These are phyloP conservation scores for Biancaea sappan DNA, from an alignment of 306 rosid genomes.

Conservation along the genomic window DNA sequence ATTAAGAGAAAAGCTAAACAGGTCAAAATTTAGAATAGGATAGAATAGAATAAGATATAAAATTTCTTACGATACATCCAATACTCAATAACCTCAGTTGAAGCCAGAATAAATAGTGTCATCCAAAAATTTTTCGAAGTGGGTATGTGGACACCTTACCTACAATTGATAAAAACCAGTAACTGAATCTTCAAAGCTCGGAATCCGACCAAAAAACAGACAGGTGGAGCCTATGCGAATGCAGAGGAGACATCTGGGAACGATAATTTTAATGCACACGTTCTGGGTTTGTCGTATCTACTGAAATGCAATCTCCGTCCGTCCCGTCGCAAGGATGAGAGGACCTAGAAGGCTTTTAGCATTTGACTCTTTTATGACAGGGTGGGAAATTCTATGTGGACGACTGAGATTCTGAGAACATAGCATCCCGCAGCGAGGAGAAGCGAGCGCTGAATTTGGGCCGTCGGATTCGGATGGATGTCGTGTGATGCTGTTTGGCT, in stretches of 20 bases:
- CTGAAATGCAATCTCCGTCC: constrained; percentile 33
- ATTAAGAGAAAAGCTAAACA: neutral
- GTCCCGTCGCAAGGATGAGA: neutral
- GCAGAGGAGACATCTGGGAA: neutral
- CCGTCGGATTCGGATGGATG: constrained; percentile 33
- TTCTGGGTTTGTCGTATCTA: constrained; percentile 40
- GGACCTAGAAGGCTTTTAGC: neutral
- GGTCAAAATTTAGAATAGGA: constrained; percentile 7
- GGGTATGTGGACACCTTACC: constrained; percentile 18
- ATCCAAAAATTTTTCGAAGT: neutral
- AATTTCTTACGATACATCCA: neutral
- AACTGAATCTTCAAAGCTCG: constrained; percentile 27
- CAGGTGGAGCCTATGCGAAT: constrained; percentile 7
- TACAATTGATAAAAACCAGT: constrained; percentile 6
- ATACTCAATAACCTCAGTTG: neutral
- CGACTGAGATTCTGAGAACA: neutral
- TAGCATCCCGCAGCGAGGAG: constrained; percentile 22
- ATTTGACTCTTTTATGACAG: constrained; percentile 13
- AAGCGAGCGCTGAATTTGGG: neutral
- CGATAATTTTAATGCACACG: constrained; percentile 19
- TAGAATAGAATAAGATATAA: neutral
- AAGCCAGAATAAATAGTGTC: neutral
- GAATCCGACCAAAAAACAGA: constrained; percentile 27
- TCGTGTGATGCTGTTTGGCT: neutral
- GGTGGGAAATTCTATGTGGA: neutral